phyloP scores from a whole-genome alignment of 176 grass and related monocot genomes.

The Zoysia pacifica region DNA sequence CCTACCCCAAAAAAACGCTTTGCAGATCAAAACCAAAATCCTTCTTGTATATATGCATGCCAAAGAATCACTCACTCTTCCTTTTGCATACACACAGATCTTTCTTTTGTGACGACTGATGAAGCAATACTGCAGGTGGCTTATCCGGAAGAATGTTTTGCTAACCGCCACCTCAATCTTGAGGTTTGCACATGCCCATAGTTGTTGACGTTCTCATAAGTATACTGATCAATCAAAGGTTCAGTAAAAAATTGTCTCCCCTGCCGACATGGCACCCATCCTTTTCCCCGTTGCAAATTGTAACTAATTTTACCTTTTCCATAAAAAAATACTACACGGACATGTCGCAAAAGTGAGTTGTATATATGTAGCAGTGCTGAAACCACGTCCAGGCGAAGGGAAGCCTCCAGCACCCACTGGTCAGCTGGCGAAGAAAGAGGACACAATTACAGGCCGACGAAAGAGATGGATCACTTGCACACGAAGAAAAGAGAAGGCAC shows the following conservation, averaged over 20 bases:
- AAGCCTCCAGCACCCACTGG: neutral
- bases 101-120: no score
- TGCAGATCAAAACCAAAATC: slow-evolving; percentile 34
- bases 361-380: neutral
- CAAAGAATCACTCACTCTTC: slow-evolving; percentile 1
- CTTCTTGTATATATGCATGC: slow-evolving; percentile 1
- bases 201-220: neutral
- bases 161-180: slow-evolving; percentile 16
- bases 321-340: neutral
- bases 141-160: slow-evolving; percentile 29
- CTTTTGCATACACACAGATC: neutral
- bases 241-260: neutral
- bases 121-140: neutral
- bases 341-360: neutral
- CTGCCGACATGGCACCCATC: neutral
- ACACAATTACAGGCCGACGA: neutral
- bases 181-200: slow-evolving; percentile 9
- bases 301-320: neutral
- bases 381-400: neutral
- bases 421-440: neutral
- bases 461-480: slow-evolving; percentile 33
- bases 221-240: neutral
- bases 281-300: neutral
- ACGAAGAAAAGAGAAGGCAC: slow-evolving; percentile 45
- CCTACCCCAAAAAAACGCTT: slow-evolving; percentile 29